Percentiles rank a stretch among this genome's conserved stretches.
These are phyloP conservation scores for Xylaria scruposa DNA, from an alignment of 495 filamentous ascomycete species.

Conservation along the genomic window DNA sequence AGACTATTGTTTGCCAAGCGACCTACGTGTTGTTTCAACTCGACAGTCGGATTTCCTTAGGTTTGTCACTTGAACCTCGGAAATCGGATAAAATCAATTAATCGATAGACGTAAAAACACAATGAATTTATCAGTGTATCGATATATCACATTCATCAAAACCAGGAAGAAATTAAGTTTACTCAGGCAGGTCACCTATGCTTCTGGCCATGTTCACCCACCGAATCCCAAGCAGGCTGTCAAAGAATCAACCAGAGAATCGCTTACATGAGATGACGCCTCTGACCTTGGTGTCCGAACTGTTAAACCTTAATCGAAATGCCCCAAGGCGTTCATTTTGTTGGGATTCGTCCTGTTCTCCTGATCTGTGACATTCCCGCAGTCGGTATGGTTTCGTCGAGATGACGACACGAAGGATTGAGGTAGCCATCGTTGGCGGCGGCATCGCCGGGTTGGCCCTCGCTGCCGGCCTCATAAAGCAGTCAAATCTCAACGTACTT, in stretches of 20 bases:
- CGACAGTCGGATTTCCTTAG: background rate
- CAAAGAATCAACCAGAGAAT: background rate
- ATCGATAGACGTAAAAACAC: background rate
- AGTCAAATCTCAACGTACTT: slow-evolving; percentile 40
- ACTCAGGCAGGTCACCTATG: background rate
- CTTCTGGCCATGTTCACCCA: background rate
- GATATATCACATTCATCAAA: background rate
- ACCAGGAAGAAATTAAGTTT: slow-evolving; percentile 6
- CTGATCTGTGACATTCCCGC: background rate
- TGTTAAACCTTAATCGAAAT: background rate
- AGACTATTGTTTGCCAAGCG: background rate
- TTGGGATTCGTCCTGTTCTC: background rate
- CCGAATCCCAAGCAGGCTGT: background rate
- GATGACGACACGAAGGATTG: slow-evolving; percentile 31
- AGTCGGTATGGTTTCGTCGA: background rate
- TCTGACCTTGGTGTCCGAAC: background rate
- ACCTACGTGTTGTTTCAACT: background rate
- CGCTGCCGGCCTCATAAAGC: slow-evolving; percentile 42
- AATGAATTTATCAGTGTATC: background rate
- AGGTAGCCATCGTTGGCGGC: slow-evolving; percentile 46
- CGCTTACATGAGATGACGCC: background rate
- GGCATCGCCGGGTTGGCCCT: slow-evolving; percentile 48
- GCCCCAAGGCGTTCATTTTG: background rate
- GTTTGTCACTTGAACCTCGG: background rate
- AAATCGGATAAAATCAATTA: background rate